These are phyloP conservation scores for Kwoniella heveanensis DNA, from an alignment of 768 basidiomycete genomes.

Conservation along the genomic window DNA sequence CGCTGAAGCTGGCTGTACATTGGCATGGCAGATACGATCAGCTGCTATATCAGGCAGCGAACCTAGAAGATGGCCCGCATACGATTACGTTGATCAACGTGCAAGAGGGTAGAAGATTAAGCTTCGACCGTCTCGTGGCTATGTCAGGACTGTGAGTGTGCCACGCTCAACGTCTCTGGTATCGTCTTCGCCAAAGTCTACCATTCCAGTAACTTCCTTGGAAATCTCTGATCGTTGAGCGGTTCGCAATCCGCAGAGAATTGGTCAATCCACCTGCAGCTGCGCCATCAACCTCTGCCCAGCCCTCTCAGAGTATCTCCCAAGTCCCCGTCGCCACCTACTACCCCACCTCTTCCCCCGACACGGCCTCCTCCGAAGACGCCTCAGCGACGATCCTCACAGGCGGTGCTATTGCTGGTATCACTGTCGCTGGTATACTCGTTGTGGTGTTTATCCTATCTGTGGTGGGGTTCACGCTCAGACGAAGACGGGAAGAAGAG, in stretches of 20 bases:
- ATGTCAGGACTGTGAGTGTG: constrained; percentile 34
- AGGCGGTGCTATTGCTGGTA: constrained; percentile 11
- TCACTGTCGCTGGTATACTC: not conserved
- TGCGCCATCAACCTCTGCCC: not conserved
- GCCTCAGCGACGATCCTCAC: not conserved
- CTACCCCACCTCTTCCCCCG: constrained; percentile 4
- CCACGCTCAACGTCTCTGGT: not conserved
- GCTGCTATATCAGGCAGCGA: constrained; percentile 33
- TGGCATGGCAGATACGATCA: constrained; percentile 29
- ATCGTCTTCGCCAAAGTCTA: too few relatives aligned
- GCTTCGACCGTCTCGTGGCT: constrained; percentile 36
- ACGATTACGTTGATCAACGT: constrained; percentile 33
- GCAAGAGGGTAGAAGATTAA: constrained; percentile 31
- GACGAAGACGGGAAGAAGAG: constrained; percentile 8
- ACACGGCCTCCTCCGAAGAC: not conserved
- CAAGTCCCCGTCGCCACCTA: constrained; percentile 9
- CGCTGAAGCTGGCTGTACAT: too few relatives aligned
- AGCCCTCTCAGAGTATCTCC: not conserved
- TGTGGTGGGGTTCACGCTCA: constrained; percentile 3
- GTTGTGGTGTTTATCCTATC: not conserved
- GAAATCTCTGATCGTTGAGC: too few relatives aligned
- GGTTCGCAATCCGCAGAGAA: not conserved
- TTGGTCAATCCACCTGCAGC: not conserved
- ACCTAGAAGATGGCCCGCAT: constrained; percentile 24
- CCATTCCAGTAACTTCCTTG: too few relatives aligned